phyloP scores from a whole-genome alignment of 768 basidiomycete species.

The Tylopilus vinaceipallidus region DNA sequence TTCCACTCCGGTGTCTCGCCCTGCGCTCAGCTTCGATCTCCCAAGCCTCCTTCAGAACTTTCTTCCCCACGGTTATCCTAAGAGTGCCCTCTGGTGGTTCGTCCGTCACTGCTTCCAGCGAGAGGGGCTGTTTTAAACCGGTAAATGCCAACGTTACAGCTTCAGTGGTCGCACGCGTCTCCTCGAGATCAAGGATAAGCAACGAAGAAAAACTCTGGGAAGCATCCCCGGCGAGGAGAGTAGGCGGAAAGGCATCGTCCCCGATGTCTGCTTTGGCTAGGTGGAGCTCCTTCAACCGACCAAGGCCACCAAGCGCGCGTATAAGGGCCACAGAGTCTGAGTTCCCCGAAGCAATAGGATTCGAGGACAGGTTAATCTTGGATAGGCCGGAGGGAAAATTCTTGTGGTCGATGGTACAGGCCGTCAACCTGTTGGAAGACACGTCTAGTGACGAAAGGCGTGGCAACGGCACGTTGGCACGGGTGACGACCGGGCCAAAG shows the following conservation, averaged over 20 bases:
- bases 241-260: constrained; percentile 53
- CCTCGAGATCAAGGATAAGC: constrained; percentile 60
- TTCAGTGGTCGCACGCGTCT: constrained; percentile 56
- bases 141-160: constrained; percentile 45
- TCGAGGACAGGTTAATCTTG: constrained; percentile 64
- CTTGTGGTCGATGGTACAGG: constrained; percentile 50
- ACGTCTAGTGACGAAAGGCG: constrained; percentile 60
- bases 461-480: constrained; percentile 65
- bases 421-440: constrained; percentile 64
- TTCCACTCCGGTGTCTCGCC: constrained; percentile 39
- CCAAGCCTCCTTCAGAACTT: constrained; percentile 72
- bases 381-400: constrained; percentile 51
- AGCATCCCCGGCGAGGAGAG: constrained; percentile 14
- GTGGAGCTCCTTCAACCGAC: constrained; percentile 54
- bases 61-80: constrained; percentile 66
- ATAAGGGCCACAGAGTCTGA: constrained; percentile 36
- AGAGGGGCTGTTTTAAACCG: constrained; percentile 47
- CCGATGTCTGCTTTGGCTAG: constrained; percentile 57
- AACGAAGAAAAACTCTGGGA: constrained; percentile 49
- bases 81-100: constrained; percentile 52
- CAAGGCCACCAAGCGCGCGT: constrained; percentile 44
- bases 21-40: constrained; percentile 71
- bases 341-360: constrained; percentile 53
- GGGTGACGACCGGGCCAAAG: constrained; percentile 60
- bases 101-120: constrained; percentile 53